Evolutionary conservation across 495 filamentous ascomycete species (phyloP).

Genomic region (Tuber borchii): DNA sequence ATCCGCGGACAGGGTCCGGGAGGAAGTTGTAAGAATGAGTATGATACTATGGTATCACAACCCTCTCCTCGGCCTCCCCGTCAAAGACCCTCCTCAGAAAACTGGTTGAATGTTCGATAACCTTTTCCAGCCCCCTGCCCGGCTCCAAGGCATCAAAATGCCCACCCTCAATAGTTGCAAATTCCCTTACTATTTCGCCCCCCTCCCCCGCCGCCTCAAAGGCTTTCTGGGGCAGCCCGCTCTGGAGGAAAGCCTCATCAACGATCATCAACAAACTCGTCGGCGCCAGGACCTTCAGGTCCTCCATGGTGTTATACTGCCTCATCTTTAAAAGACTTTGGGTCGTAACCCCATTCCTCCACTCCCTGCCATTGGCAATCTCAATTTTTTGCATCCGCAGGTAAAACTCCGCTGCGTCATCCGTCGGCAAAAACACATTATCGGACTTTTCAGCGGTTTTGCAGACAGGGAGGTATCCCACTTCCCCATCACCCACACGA

Average conservation of each 20-base stretch:
- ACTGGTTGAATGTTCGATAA: not conserved
- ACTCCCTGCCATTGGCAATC: not conserved
- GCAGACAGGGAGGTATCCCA: conserved; percentile 1
- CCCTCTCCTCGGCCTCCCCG: not conserved
- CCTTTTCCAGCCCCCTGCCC: not conserved
- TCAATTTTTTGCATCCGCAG: conserved; percentile 3
- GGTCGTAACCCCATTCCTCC: conserved; percentile 13
- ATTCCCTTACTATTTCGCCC: conserved; percentile 3
- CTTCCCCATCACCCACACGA: conserved; percentile 6
- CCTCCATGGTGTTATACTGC: not conserved
- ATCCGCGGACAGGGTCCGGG: not conserved
- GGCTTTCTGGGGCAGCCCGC: not conserved
- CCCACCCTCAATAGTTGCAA: not conserved
- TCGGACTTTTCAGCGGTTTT: not conserved
- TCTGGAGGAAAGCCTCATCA: not conserved
- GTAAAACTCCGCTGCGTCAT: conserved; percentile 5
- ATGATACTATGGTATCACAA: not conserved
- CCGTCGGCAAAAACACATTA: not conserved
- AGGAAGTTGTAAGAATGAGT: not conserved
- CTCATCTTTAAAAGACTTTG: conserved; percentile 15
- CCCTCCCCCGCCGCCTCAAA: not conserved
- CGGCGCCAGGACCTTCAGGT: not conserved
- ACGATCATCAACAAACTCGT: conserved; percentile 28
- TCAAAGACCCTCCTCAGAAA: conserved; percentile 6
- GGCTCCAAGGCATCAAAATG: conserved; percentile 3